A percentile compares a stretch with the other conserved stretches of the same genome.
Evolutionary conservation across 129 eudicot genomes (phyloP).

Genomic region (Dittrichia graveolens): DNA sequence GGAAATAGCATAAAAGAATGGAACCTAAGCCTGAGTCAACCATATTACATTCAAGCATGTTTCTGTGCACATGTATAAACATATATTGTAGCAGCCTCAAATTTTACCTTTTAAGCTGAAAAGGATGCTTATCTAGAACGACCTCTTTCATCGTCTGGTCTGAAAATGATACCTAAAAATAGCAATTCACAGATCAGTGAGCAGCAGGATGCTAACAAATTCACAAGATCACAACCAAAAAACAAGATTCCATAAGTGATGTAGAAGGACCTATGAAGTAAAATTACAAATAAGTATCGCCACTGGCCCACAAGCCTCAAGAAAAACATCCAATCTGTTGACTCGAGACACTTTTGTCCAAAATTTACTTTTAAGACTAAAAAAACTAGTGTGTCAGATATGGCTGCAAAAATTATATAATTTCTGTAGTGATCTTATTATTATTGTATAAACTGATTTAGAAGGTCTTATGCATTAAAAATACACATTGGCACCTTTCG

Average conservation of each 20-base stretch:
- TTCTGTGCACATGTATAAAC: not conserved
- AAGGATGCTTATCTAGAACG: constrained; percentile 68
- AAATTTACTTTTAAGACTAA: no score
- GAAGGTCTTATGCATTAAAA: no score
- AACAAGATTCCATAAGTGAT: constrained; percentile 7
- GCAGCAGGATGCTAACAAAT: not conserved
- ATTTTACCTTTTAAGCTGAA: constrained; percentile 68
- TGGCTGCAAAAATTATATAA: no score
- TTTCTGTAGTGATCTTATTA: no score
- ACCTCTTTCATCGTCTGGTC: constrained; percentile 68
- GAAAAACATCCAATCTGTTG: no score
- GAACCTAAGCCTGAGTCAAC: not conserved
- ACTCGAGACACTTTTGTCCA: no score
- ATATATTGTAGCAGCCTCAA: not conserved
- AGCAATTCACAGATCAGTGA: constrained; percentile 27
- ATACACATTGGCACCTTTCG: no score
- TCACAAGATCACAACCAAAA: constrained; percentile 4
- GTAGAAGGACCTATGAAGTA: constrained; percentile 6
- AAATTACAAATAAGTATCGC: not conserved
- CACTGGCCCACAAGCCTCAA: no score
- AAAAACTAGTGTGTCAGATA: no score
- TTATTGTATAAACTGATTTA: no score
- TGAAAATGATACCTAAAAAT: constrained; percentile 67
- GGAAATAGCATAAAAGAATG: not conserved
- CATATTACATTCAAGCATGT: not conserved